Base-by-base conservation (phyloP, 2,329 filamentous ascomycete species). In the Diaporthe aspalathi region DNA sequence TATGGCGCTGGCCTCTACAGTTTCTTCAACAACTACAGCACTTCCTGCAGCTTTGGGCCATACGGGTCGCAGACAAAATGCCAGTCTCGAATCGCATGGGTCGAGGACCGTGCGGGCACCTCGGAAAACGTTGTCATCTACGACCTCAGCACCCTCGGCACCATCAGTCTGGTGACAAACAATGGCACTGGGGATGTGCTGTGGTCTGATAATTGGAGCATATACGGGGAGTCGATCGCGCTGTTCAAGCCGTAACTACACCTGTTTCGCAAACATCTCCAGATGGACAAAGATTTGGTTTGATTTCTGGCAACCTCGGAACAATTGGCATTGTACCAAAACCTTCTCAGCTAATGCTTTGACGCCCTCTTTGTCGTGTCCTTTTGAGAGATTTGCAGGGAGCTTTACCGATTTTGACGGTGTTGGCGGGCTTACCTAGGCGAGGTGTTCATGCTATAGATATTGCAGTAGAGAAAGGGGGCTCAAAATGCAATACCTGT, bases 1-100 rank as follows among this genome's bases (percentile, higher is more conserved):
- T 91, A 91, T 73, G 90, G 90, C 8, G 88, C 87, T 0, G 91
- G 91, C 0, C 75, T 92, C 17, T 93, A 93, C 81, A 89, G 85
- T 20, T 92, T 92, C 83, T 92, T 91, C 80, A 86, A 89, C 78
- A 90, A 91, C 79, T 91, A 91, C 80, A 84, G 82, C 67, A 84
- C 84, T 14, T 75, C 77, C 2, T 87, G 85, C 76, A 84, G 83
- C 50, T 80, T 80, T 43, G 78, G 79, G 35, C 72, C 72, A 4
- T 62, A 69, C 5, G 79, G 77, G 6, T 79, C 80, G 14, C 81
- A 77, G 5, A 79, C 81, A 38, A 80, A 80, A 53, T 87, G 85
- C 76, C 85, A 87, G 76, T 80, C 83, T 38, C 81, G 82, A 40
- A 83, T 86, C 60, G 75, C 84, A 22, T 77, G 67, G 70, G 68